These are phyloP conservation scores for Petunia axillaris DNA, from an alignment of 257 asterid genomes.

Conservation along the genomic window DNA sequence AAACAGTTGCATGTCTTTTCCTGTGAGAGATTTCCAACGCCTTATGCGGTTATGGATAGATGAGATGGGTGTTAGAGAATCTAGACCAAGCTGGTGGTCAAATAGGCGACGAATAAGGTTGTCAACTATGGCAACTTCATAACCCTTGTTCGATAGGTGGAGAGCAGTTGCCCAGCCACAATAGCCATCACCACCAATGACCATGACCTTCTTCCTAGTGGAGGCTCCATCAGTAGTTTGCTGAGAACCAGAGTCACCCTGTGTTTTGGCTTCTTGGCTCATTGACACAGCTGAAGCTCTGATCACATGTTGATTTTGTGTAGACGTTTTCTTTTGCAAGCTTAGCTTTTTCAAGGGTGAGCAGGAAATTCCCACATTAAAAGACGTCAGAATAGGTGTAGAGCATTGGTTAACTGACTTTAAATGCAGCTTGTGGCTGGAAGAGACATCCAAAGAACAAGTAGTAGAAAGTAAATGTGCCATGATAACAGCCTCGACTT, in stretches of 20 bases:
- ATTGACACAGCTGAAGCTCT: conserved; percentile 56
- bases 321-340: conserved; percentile 28
- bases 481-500: conserved; percentile 41
- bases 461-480: conserved; percentile 71
- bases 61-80: conserved; percentile 87
- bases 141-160: conserved; percentile 65
- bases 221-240: conserved; percentile 41
- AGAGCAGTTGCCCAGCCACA: conserved; percentile 88
- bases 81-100: conserved; percentile 91
- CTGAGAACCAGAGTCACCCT: conserved; percentile 44
- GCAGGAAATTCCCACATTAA: conserved; percentile 35
- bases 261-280: conserved; percentile 53
- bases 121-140: conserved; percentile 84
- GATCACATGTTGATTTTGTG: conserved; percentile 37
- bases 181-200: conserved; percentile 96
- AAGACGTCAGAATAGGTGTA: conserved; percentile 39
- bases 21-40: conserved; percentile 83
- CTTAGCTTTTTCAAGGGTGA: conserved; percentile 36
- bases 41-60: conserved; percentile 82
- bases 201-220: conserved; percentile 72
- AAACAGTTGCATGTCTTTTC: conserved; percentile 68
- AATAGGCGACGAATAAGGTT: conserved; percentile 84
- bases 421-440: conserved; percentile 36
- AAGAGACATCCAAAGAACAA: conserved; percentile 52
- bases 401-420: conserved; percentile 39